Percentiles rank a stretch among this genome's conserved stretches.
These are phyloP conservation scores for Cercophora sp. DNA, from an alignment of 495 filamentous ascomycete genomes.

Conservation along the genomic window DNA sequence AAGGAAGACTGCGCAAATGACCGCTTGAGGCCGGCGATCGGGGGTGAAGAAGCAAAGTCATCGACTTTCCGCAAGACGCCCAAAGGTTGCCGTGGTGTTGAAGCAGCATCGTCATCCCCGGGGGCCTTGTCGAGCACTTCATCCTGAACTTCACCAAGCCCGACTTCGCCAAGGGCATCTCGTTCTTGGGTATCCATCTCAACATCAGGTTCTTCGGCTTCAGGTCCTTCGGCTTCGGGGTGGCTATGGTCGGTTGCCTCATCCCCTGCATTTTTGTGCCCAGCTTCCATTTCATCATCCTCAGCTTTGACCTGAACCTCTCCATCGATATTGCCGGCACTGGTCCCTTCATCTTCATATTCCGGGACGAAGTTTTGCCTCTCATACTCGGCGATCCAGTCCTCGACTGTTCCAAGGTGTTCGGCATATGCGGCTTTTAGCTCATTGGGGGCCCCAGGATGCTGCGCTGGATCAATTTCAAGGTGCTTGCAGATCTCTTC, in stretches of 20 bases:
- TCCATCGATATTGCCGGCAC: slow-evolving; percentile 23
- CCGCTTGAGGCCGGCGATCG: slow-evolving; percentile 11
- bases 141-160: no score
- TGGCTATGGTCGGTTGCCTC: no score
- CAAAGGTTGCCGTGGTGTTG: not conserved
- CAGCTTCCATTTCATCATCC: no score
- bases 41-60: slow-evolving; percentile 24
- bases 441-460: slow-evolving; percentile 28
- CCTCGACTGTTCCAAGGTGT: slow-evolving; percentile 28
- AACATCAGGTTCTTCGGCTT: no score
- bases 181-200: no score
- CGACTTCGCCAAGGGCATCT: no score
- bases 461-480: slow-evolving; percentile 35
- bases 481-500: slow-evolving; percentile 33
- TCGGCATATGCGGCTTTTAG: slow-evolving; percentile 35
- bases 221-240: no score
- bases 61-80: not conserved
- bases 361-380: not conserved
- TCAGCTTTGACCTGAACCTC: no score
- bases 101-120: no score
- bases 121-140: no score
- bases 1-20: not conserved
- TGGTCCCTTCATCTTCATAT: slow-evolving; percentile 7
- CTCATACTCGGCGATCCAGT: slow-evolving; percentile 21
- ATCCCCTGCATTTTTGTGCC: no score